A percentile compares a stretch with the other conserved stretches of the same genome.
These are phyloP conservation scores for Mortierella alpina DNA, from an alignment of 192 early-diverging fungal species.

Conservation along the genomic window DNA sequence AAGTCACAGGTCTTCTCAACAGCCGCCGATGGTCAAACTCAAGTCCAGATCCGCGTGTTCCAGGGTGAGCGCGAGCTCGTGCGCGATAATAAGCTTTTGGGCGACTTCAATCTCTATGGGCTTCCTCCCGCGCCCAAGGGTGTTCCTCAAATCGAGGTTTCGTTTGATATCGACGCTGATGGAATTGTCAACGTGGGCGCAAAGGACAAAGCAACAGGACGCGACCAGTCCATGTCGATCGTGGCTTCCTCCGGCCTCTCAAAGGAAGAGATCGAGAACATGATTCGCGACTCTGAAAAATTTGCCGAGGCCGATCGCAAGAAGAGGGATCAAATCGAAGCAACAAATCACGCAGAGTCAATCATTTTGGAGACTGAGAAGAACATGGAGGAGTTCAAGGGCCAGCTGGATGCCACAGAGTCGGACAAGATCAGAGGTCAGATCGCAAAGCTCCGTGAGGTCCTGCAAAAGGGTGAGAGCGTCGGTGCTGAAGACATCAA, in stretches of 20 bases:
- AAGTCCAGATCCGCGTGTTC: constrained; percentile 97
- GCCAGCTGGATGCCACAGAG: constrained; percentile 90
- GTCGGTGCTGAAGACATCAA: constrained; percentile 89
- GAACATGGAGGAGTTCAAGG: constrained; percentile 96
- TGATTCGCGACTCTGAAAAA: constrained; percentile 92
- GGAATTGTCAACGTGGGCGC: constrained; percentile 98
- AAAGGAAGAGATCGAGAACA: constrained; percentile 95
- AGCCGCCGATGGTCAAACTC: constrained; percentile 97
- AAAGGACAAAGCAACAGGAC: constrained; percentile 96
- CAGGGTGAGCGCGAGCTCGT: constrained; percentile 99
- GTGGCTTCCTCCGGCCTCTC: constrained; percentile 94
- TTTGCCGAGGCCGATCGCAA: constrained; percentile 93
- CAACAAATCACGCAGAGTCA: constrained; percentile 91
- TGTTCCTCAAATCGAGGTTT: constrained; percentile 97
- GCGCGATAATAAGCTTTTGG: constrained; percentile 97
- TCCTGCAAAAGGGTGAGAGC: constrained; percentile 77
- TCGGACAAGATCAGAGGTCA: constrained; percentile 85
- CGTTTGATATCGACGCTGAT: constrained; percentile 99
- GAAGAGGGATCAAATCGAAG: constrained; percentile 95
- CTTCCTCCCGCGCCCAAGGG: constrained; percentile 98
- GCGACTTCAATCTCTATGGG: constrained; percentile 95
- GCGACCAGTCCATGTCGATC: constrained; percentile 97
- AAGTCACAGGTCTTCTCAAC: constrained; percentile 99
- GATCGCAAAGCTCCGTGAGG: constrained; percentile 85
- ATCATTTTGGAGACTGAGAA: constrained; percentile 95